These are phyloP conservation scores for Fusarium staphyleae DNA, from an alignment of 2,329 filamentous ascomycete species.

Conservation along the genomic window DNA sequence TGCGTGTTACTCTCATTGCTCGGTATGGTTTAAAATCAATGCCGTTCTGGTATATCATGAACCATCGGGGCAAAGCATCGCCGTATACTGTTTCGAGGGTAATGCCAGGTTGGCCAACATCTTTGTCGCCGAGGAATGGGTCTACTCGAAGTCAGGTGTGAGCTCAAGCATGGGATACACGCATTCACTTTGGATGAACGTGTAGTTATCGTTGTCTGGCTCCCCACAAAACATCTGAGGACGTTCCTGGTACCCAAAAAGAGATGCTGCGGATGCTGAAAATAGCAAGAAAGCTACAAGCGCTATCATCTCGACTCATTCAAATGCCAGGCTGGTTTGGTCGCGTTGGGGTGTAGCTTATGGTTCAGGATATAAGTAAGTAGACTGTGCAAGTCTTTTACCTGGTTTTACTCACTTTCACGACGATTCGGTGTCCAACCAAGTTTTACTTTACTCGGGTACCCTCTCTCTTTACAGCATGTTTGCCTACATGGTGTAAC, in stretches of 20 bases:
- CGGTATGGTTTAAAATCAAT: conserved; percentile 33
- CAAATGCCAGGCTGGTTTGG: too few relatives aligned
- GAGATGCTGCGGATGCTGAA: background rate
- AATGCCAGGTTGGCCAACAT: conserved; percentile 27
- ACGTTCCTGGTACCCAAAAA: background rate
- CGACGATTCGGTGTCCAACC: too few relatives aligned
- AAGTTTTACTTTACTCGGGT: background rate
- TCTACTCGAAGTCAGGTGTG: conserved; percentile 7
- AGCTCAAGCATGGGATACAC: too few relatives aligned
- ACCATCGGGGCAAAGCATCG: conserved; percentile 18
- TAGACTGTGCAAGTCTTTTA: too few relatives aligned
- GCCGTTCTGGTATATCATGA: conserved; percentile 33
- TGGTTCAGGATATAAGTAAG: too few relatives aligned
- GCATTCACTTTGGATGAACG: conserved; percentile 18
- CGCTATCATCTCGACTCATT: background rate
- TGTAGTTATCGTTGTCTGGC: conserved; percentile 18
- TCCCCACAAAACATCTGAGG: conserved; percentile 1
- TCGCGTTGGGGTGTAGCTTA: too few relatives aligned
- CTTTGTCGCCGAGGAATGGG: conserved; percentile 26
- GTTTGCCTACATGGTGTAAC: background rate
- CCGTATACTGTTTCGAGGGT: conserved; percentile 10
- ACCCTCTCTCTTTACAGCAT: background rate
- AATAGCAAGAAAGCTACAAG: background rate
- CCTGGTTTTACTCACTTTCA: too few relatives aligned
- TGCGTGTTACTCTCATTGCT: conserved; percentile 20